A percentile compares a stretch with the other conserved stretches of the same genome.
phyloP scores from a whole-genome alignment of 371 early-diverging fungal species.

The Mucor velutinosus region DNA sequence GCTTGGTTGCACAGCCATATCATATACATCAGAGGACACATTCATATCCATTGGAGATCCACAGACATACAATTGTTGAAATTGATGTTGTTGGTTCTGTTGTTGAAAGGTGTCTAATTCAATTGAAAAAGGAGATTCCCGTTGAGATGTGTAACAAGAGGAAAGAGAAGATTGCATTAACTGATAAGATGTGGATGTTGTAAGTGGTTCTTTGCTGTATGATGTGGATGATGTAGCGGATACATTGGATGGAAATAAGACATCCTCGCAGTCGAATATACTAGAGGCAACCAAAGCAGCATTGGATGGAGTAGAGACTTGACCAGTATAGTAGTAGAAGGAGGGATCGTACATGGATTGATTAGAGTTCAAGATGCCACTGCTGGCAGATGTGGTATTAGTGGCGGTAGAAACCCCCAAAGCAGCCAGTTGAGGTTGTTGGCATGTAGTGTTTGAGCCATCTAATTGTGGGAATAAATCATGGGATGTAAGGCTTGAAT shows the following conservation, averaged over 20 bases:
- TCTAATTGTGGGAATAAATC: conserved; percentile 10
- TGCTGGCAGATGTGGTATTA: background rate
- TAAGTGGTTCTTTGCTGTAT: background rate
- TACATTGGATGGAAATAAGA: conserved; percentile 1
- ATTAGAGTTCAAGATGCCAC: conserved; percentile 3
- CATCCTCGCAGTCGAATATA: conserved; percentile 2
- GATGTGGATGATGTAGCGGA: background rate
- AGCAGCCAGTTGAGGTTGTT: background rate
- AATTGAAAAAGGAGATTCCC: background rate
- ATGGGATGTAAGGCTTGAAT: background rate
- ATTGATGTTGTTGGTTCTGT: background rate
- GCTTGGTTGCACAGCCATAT: background rate
- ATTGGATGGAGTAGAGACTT: background rate
- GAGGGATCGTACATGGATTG: background rate
- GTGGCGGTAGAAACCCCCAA: background rate
- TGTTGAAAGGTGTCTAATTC: background rate
- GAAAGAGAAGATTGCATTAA: conserved; percentile 5
- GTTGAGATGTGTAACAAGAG: background rate
- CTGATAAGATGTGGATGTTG: conserved; percentile 2
- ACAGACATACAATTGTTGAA: background rate
- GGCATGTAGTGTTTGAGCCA: background rate
- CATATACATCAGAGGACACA: background rate
- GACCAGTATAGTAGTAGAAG: background rate
- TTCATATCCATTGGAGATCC: background rate
- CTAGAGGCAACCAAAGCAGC: background rate